Evolutionary conservation across 345 rosid genomes (phyloP), one percentile per base, ranked within the genome.

Genomic region (Schrenkiella parvula): DNA sequence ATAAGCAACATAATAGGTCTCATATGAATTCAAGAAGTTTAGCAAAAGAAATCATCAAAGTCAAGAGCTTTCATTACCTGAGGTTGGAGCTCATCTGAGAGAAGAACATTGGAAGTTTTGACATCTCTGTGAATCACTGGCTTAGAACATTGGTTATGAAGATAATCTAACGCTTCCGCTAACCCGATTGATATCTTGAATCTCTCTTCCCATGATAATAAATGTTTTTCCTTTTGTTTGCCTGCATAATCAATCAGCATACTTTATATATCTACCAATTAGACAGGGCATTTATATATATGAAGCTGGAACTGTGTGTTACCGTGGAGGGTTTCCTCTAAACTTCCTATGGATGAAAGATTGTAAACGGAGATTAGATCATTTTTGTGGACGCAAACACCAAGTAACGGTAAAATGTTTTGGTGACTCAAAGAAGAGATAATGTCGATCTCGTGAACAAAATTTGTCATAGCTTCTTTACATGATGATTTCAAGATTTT

Each of bases 81-180:
- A 4, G 98, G 86, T 63, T 86, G 79, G 60, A 83, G 82, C 12
- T 31, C 81, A 78, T 84, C 80, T 1, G 95, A 80, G 11, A 93
- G 85, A 75, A 93, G 95, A 77, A 93, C 86, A 55, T 93, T 93
- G 0, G 97, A 86, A 56, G 96, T 83, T 79, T 93, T 93, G 79
- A 93, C 82, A 72, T 93, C 97, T 64, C 95, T 82, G 14, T 93
- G 98, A 60, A 93, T 88, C 46, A 91, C 87, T 2, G 95, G 92
- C 37, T 70, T 84, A 39, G 84, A 72, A 74, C 83, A 80, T 77
- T 65, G 83, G 11, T 65, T 83, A 71, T 93, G 98, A 22, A 93
- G 69, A 80, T 85, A 84, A 61, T 81, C 67, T 68, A 93, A 46
- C n/a, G 96, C 91, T 72, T 91, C 96, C 0, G 87, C 95, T 14